Percentiles rank a stretch among this genome's conserved stretches.
Evolutionary conservation across 2,329 filamentous ascomycete species (phyloP).

Genomic region (Xylariomycetidae sp.): DNA sequence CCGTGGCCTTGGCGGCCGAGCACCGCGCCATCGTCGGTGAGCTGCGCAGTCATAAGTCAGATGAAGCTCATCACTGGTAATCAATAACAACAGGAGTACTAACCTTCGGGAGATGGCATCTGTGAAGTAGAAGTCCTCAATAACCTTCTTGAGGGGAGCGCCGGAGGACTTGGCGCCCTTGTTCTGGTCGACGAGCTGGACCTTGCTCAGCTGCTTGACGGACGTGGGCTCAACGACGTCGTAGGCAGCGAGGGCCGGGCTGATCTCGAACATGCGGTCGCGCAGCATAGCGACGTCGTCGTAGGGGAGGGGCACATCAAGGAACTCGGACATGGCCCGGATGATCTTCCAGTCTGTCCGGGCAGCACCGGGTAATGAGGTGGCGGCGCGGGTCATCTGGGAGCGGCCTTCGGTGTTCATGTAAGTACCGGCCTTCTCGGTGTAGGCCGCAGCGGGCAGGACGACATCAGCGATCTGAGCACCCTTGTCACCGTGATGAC

Average conservation of each 20-base stretch:
- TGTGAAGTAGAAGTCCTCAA: conserved; percentile 98
- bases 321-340: conserved; percentile 84
- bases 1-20: conserved; percentile 82
- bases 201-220: conserved; percentile 72
- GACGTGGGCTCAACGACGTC: conserved; percentile 83
- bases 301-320: conserved; percentile 81
- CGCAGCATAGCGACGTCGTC: conserved; percentile 85
- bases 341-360: conserved; percentile 99
- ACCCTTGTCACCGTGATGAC: conserved; percentile 91
- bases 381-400: conserved; percentile 87
- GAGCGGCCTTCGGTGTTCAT: conserved; percentile 97
- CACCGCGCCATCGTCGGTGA: conserved; percentile 98
- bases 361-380: conserved; percentile 79
- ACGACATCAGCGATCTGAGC: conserved; percentile 91
- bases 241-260: conserved; percentile 81
- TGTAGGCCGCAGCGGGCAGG: conserved; percentile 91
- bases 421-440: conserved; percentile 92
- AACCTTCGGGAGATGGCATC: conserved; percentile 95
- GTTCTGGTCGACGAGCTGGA: conserved; percentile 94
- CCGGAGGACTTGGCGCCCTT: conserved; percentile 73
- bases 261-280: conserved; percentile 93
- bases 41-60: conserved; percentile 43
- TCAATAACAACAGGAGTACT: conserved; percentile 17
- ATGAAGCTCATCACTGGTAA: conserved; percentile 1
- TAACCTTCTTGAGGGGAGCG: conserved; percentile 72